These are phyloP conservation scores for Myriosclerotinia curreyana DNA, from an alignment of 2,329 filamentous ascomycete species.

Conservation along the genomic window DNA sequence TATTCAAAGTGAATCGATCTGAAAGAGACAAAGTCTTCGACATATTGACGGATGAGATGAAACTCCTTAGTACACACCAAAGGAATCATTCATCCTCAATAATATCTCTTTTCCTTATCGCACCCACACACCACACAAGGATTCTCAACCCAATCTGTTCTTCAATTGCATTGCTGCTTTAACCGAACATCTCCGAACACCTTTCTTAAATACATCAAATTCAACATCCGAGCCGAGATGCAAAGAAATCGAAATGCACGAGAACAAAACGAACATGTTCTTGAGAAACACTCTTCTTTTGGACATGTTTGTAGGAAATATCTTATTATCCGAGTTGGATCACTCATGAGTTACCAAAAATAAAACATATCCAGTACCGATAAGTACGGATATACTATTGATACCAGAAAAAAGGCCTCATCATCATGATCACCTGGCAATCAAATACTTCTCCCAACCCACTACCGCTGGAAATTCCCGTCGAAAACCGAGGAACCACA, in stretches of 20 bases:
- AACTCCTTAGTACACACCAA: background rate
- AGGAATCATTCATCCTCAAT: background rate
- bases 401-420: background rate
- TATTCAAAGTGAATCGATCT: background rate
- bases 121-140: conserved; percentile 3
- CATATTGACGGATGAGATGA: background rate
- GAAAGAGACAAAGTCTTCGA: background rate
- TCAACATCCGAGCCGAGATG: background rate
- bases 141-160: background rate
- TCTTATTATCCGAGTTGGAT: too few species aligned
- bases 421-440: conserved; percentile 1
- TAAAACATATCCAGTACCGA: background rate
- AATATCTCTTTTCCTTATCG: conserved; percentile 7
- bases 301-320: too few species aligned
- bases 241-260: background rate
- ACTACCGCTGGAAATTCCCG: background rate
- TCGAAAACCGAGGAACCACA: background rate
- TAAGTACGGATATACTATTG: background rate
- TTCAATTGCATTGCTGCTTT: conserved; percentile 10
- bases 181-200: background rate
- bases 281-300: background rate
- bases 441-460: background rate
- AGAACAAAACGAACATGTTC: background rate
- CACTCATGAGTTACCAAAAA: too few species aligned
- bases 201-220: background rate